phyloP scores from a whole-genome alignment of 2,329 filamentous ascomycete species.

The Pochonia chlamydosporia region DNA sequence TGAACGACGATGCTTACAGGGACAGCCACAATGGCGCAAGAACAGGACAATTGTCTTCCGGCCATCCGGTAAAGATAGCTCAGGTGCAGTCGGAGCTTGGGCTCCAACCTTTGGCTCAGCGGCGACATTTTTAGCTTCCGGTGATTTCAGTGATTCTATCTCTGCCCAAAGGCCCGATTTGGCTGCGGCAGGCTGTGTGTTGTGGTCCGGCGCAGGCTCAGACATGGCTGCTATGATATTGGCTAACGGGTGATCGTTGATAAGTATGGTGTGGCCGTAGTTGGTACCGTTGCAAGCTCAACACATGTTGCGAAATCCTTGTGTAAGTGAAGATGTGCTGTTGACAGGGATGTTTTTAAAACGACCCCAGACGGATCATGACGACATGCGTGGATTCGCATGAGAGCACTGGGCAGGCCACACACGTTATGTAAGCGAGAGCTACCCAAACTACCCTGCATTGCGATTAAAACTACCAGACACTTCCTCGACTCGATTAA shows the following conservation, averaged over 20 bases:
- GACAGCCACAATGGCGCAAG: conserved; percentile 68
- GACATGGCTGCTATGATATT: conserved; percentile 1
- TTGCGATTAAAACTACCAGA: too few relatives aligned
- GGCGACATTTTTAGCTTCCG: conserved; percentile 35
- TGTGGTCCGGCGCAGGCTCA: not conserved
- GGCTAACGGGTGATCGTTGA: not conserved
- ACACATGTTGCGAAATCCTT: not conserved
- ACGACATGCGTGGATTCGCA: too few relatives aligned
- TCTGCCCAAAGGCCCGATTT: conserved; percentile 27
- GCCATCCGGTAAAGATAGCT: conserved; percentile 45
- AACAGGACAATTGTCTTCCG: conserved; percentile 61
- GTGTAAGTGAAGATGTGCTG: too few relatives aligned
- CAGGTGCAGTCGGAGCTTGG: conserved; percentile 47
- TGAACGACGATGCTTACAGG: conserved; percentile 47
- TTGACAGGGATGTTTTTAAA: too few relatives aligned
- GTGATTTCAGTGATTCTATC: conserved; percentile 35
- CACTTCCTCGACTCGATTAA: too few relatives aligned
- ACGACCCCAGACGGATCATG: too few relatives aligned
- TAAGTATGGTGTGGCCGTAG: not conserved
- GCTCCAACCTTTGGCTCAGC: conserved; percentile 46
- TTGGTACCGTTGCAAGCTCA: not conserved
- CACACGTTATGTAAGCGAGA: not conserved
- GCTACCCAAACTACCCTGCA: not conserved
- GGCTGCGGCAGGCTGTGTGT: conserved; percentile 1
- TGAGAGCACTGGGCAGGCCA: too few relatives aligned